Percentiles rank a stretch among this genome's conserved stretches.
Evolutionary conservation across 2,329 filamentous ascomycete genomes (phyloP).

Genomic region (Thielaviopsis populi): DNA sequence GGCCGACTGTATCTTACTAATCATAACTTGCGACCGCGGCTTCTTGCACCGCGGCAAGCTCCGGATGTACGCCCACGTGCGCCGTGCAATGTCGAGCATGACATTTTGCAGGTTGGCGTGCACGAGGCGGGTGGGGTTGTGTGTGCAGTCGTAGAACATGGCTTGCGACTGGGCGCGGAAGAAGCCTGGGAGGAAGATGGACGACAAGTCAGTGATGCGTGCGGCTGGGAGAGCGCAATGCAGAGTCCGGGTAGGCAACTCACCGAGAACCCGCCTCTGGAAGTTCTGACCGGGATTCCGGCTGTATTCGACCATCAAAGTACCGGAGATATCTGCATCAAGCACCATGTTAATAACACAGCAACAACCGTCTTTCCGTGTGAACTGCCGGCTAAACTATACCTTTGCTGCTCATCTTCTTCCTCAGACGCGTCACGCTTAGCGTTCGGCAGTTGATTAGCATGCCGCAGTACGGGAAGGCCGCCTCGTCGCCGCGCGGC

Average conservation of each 20-base stretch:
- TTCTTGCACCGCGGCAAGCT: slow-evolving; percentile 43
- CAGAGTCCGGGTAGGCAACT: slow-evolving; percentile 18
- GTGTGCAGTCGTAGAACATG: slow-evolving; percentile 67
- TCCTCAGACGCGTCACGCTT: slow-evolving; percentile 55
- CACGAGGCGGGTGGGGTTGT: slow-evolving; percentile 58
- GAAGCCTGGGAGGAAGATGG: slow-evolving; percentile 30
- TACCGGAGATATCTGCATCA: slow-evolving; percentile 38
- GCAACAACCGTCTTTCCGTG: background rate
- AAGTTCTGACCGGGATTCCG: slow-evolving; percentile 63
- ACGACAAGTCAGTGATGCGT: background rate
- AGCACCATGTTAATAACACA: background rate
- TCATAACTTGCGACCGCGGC: slow-evolving; percentile 45
- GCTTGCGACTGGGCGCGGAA: slow-evolving; percentile 76
- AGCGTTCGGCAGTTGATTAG: slow-evolving; percentile 61
- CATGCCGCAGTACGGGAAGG: slow-evolving; percentile 80
- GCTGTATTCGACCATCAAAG: slow-evolving; percentile 64
- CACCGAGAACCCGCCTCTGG: slow-evolving; percentile 61
- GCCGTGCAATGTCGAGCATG: slow-evolving; percentile 64
- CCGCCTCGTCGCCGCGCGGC: slow-evolving; percentile 28
- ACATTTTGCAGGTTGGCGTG: slow-evolving; percentile 59
- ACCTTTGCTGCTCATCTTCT: slow-evolving; percentile 37
- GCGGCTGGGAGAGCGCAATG: background rate
- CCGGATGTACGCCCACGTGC: slow-evolving; percentile 48
- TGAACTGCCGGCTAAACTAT: slow-evolving; percentile 22
- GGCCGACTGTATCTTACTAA: slow-evolving; percentile 40